A percentile compares a stretch with the other conserved stretches of the same genome.
Conservation (phyloP, 441 rosid species). For the Manihot esculenta region DNA sequence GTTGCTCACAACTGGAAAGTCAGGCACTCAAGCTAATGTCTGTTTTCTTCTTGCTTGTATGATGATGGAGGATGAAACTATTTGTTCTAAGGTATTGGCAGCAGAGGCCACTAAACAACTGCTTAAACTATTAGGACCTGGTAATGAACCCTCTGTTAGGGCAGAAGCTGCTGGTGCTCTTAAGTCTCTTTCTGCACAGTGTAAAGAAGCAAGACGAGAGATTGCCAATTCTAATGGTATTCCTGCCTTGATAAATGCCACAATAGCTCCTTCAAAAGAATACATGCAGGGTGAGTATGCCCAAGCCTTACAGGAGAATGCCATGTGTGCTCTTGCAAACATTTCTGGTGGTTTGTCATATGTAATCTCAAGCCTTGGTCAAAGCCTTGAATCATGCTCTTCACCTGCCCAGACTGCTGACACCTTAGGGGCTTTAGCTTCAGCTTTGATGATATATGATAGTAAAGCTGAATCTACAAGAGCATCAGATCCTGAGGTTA, state of each 20-base stretch:
- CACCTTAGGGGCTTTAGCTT: constrained; percentile 97
- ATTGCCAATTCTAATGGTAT: constrained; percentile 91
- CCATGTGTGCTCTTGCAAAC: constrained; percentile 99
- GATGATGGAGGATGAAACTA: constrained; percentile 95
- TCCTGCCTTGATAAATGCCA: constrained; percentile 91
- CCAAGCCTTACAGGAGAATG: constrained; percentile 98
- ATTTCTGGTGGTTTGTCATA: constrained; percentile 97
- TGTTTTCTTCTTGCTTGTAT: constrained; percentile 97
- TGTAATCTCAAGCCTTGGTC: constrained; percentile 99
- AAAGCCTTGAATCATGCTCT: constrained; percentile 98
- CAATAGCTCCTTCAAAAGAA: constrained; percentile 99
- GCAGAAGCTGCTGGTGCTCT: constrained; percentile 99
- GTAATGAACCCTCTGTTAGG: constrained; percentile 94
- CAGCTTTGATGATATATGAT: constrained; percentile 98
- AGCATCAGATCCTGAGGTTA: constrained; percentile 70
- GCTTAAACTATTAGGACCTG: constrained; percentile 89
- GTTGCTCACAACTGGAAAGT: constrained; percentile 80
- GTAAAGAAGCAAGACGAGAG: constrained; percentile 92
- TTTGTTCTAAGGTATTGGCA: constrained; percentile 83
- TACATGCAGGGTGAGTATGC: constrained; percentile 99
- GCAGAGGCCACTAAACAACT: constrained; percentile 90
- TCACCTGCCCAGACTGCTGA: constrained; percentile 98
- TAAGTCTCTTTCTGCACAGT: constrained; percentile 91
- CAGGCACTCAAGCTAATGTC: constrained; percentile 84
- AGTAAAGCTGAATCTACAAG: constrained; percentile 78